phyloP scores from a whole-genome alignment of 495 filamentous ascomycete genomes.

The Umbilicaria muhlenbergii region DNA sequence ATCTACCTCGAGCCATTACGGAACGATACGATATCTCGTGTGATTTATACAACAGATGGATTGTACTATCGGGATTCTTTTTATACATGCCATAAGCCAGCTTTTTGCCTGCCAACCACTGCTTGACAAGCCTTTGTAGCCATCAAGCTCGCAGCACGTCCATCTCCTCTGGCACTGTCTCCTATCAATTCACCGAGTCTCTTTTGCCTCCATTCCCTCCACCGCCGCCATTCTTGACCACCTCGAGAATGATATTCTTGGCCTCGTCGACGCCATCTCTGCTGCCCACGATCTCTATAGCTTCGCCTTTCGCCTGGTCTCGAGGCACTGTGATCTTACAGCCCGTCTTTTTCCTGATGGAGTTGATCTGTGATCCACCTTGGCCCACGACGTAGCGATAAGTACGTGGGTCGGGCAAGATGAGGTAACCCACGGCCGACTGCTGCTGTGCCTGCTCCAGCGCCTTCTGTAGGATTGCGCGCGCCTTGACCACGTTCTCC shows the following conservation, averaged over 20 bases:
- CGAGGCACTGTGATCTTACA: constrained; percentile 86
- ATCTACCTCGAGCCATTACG: too few relatives aligned
- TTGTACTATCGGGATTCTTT: too few relatives aligned
- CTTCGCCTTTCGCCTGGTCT: constrained; percentile 59
- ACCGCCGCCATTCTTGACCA: constrained; percentile 41
- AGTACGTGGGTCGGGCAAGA: constrained; percentile 74
- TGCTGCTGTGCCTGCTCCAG: constrained; percentile 59
- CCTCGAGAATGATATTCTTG: constrained; percentile 71
- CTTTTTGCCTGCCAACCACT: too few relatives aligned
- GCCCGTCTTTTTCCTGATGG: constrained; percentile 79
- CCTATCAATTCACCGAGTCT: background rate
- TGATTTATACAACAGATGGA: too few relatives aligned
- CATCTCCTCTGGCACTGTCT: too few relatives aligned
- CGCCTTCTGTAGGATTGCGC: constrained; percentile 50
- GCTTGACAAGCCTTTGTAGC: too few relatives aligned
- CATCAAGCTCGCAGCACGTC: too few relatives aligned
- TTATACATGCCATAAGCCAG: too few relatives aligned
- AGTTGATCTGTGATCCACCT: constrained; percentile 78
- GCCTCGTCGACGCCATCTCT: constrained; percentile 75
- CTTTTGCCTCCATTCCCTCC: constrained; percentile 1
- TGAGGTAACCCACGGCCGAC: constrained; percentile 60
- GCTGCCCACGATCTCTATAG: constrained; percentile 74
- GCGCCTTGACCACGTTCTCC: constrained; percentile 64
- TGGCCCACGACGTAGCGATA: constrained; percentile 85
- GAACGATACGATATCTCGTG: too few relatives aligned